Evolutionary conservation across 176 grass and related monocot genomes (phyloP).

Genomic region (Ensete glaucum): DNA sequence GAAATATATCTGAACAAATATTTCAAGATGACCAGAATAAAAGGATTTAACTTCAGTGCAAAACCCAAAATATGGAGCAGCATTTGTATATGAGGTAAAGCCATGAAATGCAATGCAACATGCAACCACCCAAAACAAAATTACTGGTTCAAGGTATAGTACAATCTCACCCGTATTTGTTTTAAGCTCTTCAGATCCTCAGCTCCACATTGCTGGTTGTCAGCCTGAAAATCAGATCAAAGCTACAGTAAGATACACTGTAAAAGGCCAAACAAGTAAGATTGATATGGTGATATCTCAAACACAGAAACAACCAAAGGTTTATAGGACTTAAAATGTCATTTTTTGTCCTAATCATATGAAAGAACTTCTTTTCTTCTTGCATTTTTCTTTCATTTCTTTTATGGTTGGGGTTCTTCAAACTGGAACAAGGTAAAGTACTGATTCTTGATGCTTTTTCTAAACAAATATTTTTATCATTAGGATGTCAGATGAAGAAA

Average conservation of each 20-base stretch:
- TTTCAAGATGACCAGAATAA: no score
- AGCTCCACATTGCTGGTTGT: slow-evolving; percentile 56
- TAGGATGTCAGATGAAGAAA: neutral
- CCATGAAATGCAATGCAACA: neutral
- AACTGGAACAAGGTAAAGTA: neutral
- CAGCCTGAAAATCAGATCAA: slow-evolving; percentile 36
- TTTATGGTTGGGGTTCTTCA: neutral
- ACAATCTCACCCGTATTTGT: slow-evolving; percentile 67
- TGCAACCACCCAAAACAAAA: neutral
- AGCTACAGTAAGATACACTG: slow-evolving; percentile 17
- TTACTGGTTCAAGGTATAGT: neutral
- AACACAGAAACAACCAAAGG: neutral
- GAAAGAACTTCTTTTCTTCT: neutral
- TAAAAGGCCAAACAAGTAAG: neutral
- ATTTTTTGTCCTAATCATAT: neutral
- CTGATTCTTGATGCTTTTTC: slow-evolving; percentile 7
- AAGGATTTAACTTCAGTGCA: no score
- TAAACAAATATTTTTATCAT: slow-evolving; percentile 12
- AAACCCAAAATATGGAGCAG: no score
- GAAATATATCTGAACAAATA: no score
- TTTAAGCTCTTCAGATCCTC: slow-evolving; percentile 84
- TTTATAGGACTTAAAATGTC: no score
- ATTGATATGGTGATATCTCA: neutral
- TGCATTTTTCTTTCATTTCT: neutral
- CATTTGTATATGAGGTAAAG: no score